Conservation (phyloP, 148 eudicot genomes). For the Chenopodium suecicum region DNA sequence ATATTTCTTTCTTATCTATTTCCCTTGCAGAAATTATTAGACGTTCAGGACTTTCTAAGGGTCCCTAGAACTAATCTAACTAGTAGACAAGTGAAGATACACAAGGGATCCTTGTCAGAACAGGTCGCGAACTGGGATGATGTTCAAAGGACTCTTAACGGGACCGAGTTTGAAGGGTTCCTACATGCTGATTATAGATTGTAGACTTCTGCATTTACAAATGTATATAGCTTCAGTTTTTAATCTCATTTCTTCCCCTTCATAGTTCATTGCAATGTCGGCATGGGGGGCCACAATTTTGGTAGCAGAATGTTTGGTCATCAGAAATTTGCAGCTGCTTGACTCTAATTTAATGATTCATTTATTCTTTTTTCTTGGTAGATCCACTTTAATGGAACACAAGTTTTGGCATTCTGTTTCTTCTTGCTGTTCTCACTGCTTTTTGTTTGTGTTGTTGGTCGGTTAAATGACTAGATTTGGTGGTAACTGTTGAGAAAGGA, state of each 20-base stretch:
- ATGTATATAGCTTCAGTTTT: constrained; percentile 35
- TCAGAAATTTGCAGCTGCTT: neutral
- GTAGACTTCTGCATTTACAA: constrained; percentile 28
- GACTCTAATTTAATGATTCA: constrained; percentile 10
- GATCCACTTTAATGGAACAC: neutral
- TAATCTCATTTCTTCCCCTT: neutral
- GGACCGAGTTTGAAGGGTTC: constrained; percentile 66
- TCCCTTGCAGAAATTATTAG: constrained; percentile 45
- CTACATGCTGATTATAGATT: constrained; percentile 53
- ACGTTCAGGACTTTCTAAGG: constrained; percentile 78
- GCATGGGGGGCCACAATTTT: constrained; percentile 14
- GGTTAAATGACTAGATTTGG: neutral
- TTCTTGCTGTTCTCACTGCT: neutral
- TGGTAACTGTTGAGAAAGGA: too few species aligned
- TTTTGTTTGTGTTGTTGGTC: neutral
- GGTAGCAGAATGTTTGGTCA: constrained; percentile 12
- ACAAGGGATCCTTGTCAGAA: constrained; percentile 60
- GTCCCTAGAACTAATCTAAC: constrained; percentile 58
- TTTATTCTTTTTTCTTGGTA: constrained; percentile 10
- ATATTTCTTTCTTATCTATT: neutral
- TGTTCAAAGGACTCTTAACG: constrained; percentile 58
- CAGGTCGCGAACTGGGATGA: constrained; percentile 86
- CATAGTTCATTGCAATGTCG: neutral
- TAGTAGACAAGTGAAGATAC: constrained; percentile 86
- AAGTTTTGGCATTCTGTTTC: neutral